Percentiles rank a stretch among this genome's conserved stretches.
These are phyloP conservation scores for Thermoascus crustaceus DNA, from an alignment of 2,329 filamentous ascomycete species.

Conservation along the genomic window DNA sequence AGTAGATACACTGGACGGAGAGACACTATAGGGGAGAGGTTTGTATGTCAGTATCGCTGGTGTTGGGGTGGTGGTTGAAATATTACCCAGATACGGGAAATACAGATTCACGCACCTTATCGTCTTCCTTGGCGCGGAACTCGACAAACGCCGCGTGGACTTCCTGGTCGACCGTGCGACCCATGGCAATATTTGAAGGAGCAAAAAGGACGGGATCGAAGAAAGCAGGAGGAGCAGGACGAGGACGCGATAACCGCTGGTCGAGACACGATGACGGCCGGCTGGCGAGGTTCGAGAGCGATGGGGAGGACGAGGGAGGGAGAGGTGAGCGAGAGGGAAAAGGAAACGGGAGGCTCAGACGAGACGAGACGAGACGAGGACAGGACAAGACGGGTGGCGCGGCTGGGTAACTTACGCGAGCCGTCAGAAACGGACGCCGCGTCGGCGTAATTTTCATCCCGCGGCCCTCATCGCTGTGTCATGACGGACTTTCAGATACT, in stretches of 20 bases:
- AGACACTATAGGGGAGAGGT: constrained; percentile 34
- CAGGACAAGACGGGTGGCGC: constrained; percentile 17
- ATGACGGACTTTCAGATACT: background rate
- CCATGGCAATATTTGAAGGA: constrained; percentile 30
- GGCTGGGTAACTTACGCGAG: constrained; percentile 24
- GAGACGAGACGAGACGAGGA: constrained; percentile 15
- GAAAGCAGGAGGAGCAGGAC: constrained; percentile 5
- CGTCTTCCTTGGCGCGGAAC: constrained; percentile 47
- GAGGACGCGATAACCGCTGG: constrained; percentile 11
- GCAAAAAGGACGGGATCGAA: constrained; percentile 14
- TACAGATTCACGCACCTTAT: constrained; percentile 38
- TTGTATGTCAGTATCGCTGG: constrained; percentile 28
- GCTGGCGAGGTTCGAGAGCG: constrained; percentile 12
- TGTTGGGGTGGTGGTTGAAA: constrained; percentile 24
- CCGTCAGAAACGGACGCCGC: constrained; percentile 14
- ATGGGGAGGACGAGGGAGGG: constrained; percentile 6
- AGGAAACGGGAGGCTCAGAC: constrained; percentile 4
- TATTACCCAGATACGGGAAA: constrained; percentile 33
- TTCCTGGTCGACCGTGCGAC: constrained; percentile 45
- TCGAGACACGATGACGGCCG: constrained; percentile 2
- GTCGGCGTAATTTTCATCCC: constrained; percentile 16
- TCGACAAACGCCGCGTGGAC: constrained; percentile 47
- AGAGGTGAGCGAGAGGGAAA: constrained; percentile 4
- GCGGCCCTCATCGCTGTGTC: constrained; percentile 2
- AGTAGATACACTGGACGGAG: constrained; percentile 47